Percentiles rank a stretch among this genome's conserved stretches.
phyloP scores from a whole-genome alignment of 2,329 filamentous ascomycete genomes.

The Pseudogymnoascus sp. region DNA sequence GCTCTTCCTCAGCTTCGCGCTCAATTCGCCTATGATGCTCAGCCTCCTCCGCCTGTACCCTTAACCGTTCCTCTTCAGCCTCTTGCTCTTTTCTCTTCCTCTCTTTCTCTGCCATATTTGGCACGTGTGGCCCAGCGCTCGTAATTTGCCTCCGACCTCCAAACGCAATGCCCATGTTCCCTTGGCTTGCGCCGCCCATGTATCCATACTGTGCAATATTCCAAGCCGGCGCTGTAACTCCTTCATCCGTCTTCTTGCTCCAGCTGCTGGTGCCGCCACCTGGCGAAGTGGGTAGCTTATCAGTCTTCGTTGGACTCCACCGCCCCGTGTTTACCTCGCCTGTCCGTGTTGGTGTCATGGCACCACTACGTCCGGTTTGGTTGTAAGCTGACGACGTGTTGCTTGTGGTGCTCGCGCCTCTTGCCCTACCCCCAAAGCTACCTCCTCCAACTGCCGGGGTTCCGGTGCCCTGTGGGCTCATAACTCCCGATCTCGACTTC shows the following conservation, averaged over 20 bases:
- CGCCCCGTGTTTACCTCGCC: constrained; percentile 41
- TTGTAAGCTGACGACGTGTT: constrained; percentile 45
- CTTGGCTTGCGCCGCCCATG: constrained; percentile 94
- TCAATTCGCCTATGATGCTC: constrained; percentile 39
- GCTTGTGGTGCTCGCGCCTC: constrained; percentile 49
- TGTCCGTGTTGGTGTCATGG: constrained; percentile 26
- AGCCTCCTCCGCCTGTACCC: constrained; percentile 45
- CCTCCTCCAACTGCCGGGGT: constrained; percentile 40
- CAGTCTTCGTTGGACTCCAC: constrained; percentile 54
- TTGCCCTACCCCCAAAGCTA: constrained; percentile 32
- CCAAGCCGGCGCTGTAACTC: constrained; percentile 80
- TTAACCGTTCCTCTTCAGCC: constrained; percentile 52
- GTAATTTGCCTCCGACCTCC: constrained; percentile 91
- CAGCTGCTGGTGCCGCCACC: constrained; percentile 64
- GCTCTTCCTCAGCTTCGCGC: constrained; percentile 51
- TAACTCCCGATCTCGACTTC: constrained; percentile 46
- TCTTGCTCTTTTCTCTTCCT: constrained; percentile 49
- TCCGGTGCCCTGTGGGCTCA: constrained; percentile 62
- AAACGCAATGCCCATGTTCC: constrained; percentile 88
- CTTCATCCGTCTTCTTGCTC: constrained; percentile 79
- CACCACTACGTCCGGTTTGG: constrained; percentile 36
- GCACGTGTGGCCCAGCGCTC: constrained; percentile 67
- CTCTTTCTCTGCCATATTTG: constrained; percentile 78
- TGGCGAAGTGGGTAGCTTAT: constrained; percentile 44
- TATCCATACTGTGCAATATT: constrained; percentile 98